Evolutionary conservation across 2,329 filamentous ascomycete genomes (phyloP), one percentile per base, ranked within the genome.

Genomic region (Polychaeton citri): DNA sequence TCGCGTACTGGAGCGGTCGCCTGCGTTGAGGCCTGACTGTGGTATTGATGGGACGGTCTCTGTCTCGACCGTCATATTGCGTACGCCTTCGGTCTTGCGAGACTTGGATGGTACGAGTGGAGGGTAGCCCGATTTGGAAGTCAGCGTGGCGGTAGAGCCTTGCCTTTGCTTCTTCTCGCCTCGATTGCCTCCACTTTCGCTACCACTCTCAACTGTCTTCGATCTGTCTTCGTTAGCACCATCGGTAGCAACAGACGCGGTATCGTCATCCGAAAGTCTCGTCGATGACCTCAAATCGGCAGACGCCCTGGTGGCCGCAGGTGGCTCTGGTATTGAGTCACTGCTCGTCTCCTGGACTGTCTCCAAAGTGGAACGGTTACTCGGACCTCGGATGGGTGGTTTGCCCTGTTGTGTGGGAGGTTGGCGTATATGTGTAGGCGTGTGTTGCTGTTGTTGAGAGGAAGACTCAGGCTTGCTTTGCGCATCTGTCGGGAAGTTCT

Each of bases 21-120:
- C 65, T 21, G 60, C 68, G 21, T 79, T 77, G 19, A 94, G 67
- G 7, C 80, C 76, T 19, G 87, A 73, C 52, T 93, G 87, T 8
- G 87, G 85, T 37, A 95, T 81, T 3, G 87, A 93, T 30, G 76
- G 81, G 24, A 98, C 90, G 1, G 87, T 93, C 60, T 98, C 90
- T 0, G 90, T 95, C 63, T 98, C 90, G 10, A 96, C 88, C 7
- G 85, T 96, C 86, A 98, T 95, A 50, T 84, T 90, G 53, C 81
- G 77, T 21, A 82, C 80, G n/a, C 76, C 78, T 54, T 93, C 83
- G 35, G 69, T 64, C 8, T 62, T 65, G 54, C 87, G 84, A 21
- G 73, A 68, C 53, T 86, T 83, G 38, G 68, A 63, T 37, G 63
- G 61, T 35, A 65, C 65, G 28, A 82, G 71, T 41, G 78, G 79